Percentiles rank a stretch among this genome's conserved stretches.
These are phyloP conservation scores for Triglochin maritima DNA, from an alignment of 106 monocot species.

Conservation along the genomic window DNA sequence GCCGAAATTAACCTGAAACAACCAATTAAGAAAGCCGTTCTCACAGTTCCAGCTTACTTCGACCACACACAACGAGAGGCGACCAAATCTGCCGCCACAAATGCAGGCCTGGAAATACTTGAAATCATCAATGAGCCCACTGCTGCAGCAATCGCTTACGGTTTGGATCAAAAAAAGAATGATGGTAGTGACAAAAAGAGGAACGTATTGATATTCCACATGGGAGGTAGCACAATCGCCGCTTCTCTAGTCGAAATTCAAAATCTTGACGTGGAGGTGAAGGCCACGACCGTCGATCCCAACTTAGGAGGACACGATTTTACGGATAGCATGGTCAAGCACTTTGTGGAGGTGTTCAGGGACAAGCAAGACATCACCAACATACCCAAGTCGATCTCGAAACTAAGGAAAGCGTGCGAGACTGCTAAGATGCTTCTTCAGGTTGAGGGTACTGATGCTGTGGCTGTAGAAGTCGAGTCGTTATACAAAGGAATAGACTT, in stretches of 20 bases:
- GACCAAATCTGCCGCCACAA: constrained; percentile 16
- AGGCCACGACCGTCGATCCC: constrained; percentile 13
- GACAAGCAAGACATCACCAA: constrained; percentile 17
- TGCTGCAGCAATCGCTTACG: constrained; percentile 22
- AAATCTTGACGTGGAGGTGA: constrained; percentile 5
- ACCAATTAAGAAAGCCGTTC: constrained; percentile 9
- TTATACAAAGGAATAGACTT: constrained; percentile 15
- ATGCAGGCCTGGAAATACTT: constrained; percentile 21
- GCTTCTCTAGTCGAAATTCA: constrained; percentile 15
- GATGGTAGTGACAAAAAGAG: constrained; percentile 3
- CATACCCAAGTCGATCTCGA: constrained; percentile 27
- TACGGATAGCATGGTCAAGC: constrained; percentile 10
- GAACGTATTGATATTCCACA: constrained; percentile 18
- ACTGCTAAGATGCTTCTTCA: constrained; percentile 12
- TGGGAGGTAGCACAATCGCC: constrained; percentile 64
- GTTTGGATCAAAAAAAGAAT: constrained; percentile 2
- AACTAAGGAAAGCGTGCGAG: constrained; percentile 21
- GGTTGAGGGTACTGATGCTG: not conserved
- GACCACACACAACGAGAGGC: constrained; percentile 23
- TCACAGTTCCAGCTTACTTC: constrained; percentile 25
- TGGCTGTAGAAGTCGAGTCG: constrained; percentile 11
- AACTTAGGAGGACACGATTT: constrained; percentile 25
- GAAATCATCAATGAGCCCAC: constrained; percentile 59
- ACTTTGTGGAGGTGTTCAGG: constrained; percentile 6
- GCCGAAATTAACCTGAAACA: constrained; percentile 3